Percentiles rank a stretch among this genome's conserved stretches.
Evolutionary conservation across 108 stramenopile genomes (phyloP).

Genomic region (Nitzschia sp.): DNA sequence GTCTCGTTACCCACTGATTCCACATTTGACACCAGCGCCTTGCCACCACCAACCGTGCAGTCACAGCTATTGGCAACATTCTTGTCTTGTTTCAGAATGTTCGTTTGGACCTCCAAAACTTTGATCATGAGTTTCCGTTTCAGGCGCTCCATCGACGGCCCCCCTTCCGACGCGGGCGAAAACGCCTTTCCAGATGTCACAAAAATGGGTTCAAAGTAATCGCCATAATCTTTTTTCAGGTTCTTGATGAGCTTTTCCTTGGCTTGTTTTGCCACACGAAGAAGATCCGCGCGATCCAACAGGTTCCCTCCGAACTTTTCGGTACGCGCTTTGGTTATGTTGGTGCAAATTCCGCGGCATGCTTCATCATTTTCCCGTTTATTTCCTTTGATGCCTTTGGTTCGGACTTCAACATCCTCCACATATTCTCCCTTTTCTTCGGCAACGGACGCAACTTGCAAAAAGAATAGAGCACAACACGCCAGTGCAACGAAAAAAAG

Average conservation of each 20-base stretch:
- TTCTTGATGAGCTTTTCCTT: constrained; percentile 20
- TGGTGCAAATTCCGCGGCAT: neutral
- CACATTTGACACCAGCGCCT: neutral
- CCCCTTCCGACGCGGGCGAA: neutral
- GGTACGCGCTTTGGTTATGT: neutral
- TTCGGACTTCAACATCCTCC: neutral
- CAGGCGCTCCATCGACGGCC: constrained; percentile 20
- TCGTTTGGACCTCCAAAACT: constrained; percentile 24
- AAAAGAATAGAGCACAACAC: neutral
- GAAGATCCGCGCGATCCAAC: constrained; percentile 6
- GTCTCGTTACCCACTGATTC: neutral
- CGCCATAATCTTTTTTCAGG: constrained; percentile 34
- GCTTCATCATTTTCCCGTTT: neutral
- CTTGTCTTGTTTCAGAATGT: neutral
- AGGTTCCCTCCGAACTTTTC: constrained; percentile 22
- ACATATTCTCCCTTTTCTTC: neutral
- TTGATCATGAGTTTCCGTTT: constrained; percentile 46
- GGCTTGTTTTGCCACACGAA: constrained; percentile 7
- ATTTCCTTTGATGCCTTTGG: neutral
- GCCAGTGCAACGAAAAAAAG: neutral
- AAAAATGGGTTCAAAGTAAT: constrained; percentile 38
- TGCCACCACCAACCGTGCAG: neutral
- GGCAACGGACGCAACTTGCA: neutral
- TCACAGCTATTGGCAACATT: neutral
- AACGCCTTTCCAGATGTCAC: constrained; percentile 8